Base-by-base conservation (phyloP, 495 filamentous ascomycete species). In the Tuber aestivum region DNA sequence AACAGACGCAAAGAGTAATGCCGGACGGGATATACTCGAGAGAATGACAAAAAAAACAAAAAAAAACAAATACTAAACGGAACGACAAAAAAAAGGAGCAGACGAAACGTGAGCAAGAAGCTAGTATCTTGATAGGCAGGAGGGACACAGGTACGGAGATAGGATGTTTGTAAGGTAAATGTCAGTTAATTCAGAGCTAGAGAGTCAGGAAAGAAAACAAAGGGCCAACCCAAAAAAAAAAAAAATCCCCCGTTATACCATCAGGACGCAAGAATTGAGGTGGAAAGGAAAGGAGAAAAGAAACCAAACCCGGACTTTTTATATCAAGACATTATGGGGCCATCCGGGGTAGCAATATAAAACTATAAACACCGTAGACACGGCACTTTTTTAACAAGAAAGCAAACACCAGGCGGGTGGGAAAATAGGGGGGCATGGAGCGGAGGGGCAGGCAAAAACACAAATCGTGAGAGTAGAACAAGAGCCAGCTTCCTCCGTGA, bases 41-140 rank as follows among this genome's bases (percentile, higher is more conserved):
- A 48, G 65, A 73, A 69, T n/a, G 56, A 69, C 41, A 70, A 68
- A 68, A 70, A 68, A 61, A 45, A 76, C 45, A 74, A 78, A 21
- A 23, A 74, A 78, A n/a, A n/a, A n/a, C n/a, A n/a, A n/a, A n/a
- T n/a, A n/a, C 61, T 56, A 68, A 70, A 77, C 23, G 71, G 42
- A 14, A 72, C 20, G 72, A 45, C 27, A 61, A 14, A 73, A 61
- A 65, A 70, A 77, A 21, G 44, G 41, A 23, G 44, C 9, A 37
- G 40, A 56, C 20, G 27, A 77, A 61, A 44, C 40, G 37, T 18
- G 44, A 78, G 70, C 44, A 42, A 70, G 70, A 74, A 72, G 41
- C 45, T 41, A 44, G 50, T 70, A 32, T 79, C 74, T 73, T 41
- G 78, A 79, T 65, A 35, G 27, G n/a, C n/a, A 61, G 50, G 48